Base-by-base conservation (phyloP, 176 grass and related monocot species). In the Carex pumila region DNA sequence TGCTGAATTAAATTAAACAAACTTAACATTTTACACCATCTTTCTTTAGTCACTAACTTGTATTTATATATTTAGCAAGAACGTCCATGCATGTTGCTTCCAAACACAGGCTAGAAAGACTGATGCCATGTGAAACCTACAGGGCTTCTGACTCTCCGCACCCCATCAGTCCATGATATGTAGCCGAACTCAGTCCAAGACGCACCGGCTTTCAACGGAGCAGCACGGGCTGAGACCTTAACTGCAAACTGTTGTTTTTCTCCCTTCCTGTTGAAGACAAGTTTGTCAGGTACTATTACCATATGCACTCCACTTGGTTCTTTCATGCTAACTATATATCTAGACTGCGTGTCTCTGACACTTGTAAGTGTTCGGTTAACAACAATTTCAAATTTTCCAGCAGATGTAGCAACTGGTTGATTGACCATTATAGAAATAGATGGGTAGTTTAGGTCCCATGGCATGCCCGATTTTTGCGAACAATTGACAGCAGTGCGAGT, bases 391-490 rank as follows among this genome's bases (percentile, higher is more conserved):
- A 91, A 89, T 39, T 85, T 98, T 84, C 30, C 66, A n/a, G 80
- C 88, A 65, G 81, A 76, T 87, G 89, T 91, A 9, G 71, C 18
- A 14, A 50, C 55, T 15, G 47, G 57, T 9, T 88, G 88, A 82
- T 90, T 84, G 73, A 98, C 80, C 79, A 83, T 87, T 83, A 98
- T 86, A 25, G 92, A 94, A 81, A 98, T 95, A 13, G 95, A 98
- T 21, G 95, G 95, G 88, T 98, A 98, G 89, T 98, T 98, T 64
- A 98, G 87, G 88, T 98, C 89, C 37, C 89, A 89, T 11, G 84
- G 85, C 68, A 87, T 88, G 1, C 90, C 64, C 17, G n/a, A 83
- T 30, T 65, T 81, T 58, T 22, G 6, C 49, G 88, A 90, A 85
- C 95, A 98, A 41, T 86, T 64, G 19, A 85, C 95, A 13, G 89